Conservation (phyloP, 768 basidiomycete genomes). For the Tulasnella sp. region DNA sequence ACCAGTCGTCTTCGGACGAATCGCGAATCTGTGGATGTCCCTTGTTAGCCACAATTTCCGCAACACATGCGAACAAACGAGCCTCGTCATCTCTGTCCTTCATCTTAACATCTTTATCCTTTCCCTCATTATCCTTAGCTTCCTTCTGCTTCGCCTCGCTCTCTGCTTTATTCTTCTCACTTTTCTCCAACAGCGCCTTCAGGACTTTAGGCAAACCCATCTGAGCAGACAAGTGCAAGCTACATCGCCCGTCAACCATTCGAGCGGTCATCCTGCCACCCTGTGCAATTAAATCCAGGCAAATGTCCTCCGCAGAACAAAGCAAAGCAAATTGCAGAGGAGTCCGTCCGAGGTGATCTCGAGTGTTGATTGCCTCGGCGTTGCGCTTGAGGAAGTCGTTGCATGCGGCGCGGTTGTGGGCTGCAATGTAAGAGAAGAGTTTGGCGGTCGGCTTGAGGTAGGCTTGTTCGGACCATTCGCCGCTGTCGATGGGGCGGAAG, state of each 20-base stretch:
- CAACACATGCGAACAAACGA: background rate
- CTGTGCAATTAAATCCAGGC: slow-evolving; percentile 51
- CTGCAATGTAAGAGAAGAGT: slow-evolving; percentile 54
- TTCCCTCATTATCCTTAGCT: slow-evolving; percentile 25
- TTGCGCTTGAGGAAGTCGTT: slow-evolving; percentile 43
- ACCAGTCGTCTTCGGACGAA: slow-evolving; percentile 26
- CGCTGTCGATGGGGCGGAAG: slow-evolving; percentile 64
- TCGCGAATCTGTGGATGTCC: slow-evolving; percentile 30
- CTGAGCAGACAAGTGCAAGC: slow-evolving; percentile 50
- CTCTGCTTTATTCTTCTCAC: no score
- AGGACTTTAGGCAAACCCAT: no score
- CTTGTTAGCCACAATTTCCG: slow-evolving; percentile 28
- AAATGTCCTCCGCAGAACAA: slow-evolving; percentile 47
- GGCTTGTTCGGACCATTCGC: slow-evolving; percentile 61
- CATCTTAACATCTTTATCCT: background rate
- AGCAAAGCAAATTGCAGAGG: slow-evolving; percentile 56
- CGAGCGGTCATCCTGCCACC: slow-evolving; percentile 56
- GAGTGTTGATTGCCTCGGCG: slow-evolving; percentile 41
- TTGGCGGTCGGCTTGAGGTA: slow-evolving; percentile 54
- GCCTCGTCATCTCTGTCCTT: slow-evolving; percentile 35
- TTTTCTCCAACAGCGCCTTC: no score
- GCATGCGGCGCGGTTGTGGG: slow-evolving; percentile 45
- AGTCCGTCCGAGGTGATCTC: slow-evolving; percentile 62
- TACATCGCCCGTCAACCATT: slow-evolving; percentile 54
- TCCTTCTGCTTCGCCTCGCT: slow-evolving; percentile 33